phyloP scores from a whole-genome alignment of 2,329 filamentous ascomycete species.

The Penicillium sp. region DNA sequence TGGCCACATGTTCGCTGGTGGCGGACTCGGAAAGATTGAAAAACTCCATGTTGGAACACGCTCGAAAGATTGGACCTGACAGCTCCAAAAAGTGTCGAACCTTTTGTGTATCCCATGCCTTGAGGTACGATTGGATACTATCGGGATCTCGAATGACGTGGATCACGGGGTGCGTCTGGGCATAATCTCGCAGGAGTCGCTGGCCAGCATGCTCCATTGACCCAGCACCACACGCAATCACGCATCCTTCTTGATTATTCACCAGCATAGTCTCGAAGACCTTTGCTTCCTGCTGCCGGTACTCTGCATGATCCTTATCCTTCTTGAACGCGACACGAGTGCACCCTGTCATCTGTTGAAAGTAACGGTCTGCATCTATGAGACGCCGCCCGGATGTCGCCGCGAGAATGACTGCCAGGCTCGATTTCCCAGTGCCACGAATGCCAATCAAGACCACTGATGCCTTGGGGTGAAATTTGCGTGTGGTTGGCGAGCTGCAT shows the following conservation, averaged over 20 bases:
- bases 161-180: constrained; percentile 62
- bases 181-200: constrained; percentile 56
- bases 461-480: constrained; percentile 53
- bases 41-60: constrained; percentile 68
- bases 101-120: constrained; percentile 51
- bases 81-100: constrained; percentile 54
- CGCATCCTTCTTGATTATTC: constrained; percentile 54
- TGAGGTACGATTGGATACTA: constrained; percentile 60
- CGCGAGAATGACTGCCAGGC: constrained; percentile 67
- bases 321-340: constrained; percentile 60
- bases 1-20: constrained; percentile 21
- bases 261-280: constrained; percentile 57
- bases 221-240: constrained; percentile 65
- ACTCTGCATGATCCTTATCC: constrained; percentile 55
- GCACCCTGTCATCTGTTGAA: constrained; percentile 58
- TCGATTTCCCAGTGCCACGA: constrained; percentile 69
- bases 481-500: constrained; percentile 23
- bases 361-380: constrained; percentile 63
- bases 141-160: constrained; percentile 61
- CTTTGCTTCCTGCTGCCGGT: constrained; percentile 58
- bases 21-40: constrained; percentile 62
- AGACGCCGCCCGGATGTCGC: constrained; percentile 63
- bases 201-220: constrained; percentile 63
- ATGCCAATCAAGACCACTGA: constrained; percentile 69
- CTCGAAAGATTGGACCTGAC: constrained; percentile 51